phyloP scores from a whole-genome alignment of 148 eudicot species.

The Agrostemma githago region DNA sequence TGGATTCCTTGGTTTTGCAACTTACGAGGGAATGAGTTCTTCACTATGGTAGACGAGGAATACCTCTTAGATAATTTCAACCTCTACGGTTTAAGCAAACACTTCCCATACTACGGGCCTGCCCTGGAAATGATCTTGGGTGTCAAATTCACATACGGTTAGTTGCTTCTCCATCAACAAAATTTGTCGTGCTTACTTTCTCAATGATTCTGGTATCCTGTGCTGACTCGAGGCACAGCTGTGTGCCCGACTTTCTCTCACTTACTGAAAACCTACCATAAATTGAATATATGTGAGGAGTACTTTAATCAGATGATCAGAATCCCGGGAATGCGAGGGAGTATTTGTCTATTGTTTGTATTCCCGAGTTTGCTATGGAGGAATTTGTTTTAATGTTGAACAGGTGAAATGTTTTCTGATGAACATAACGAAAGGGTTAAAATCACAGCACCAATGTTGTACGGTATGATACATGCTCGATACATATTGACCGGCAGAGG shows the following conservation, averaged over 20 bases:
- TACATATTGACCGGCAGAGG: constrained; percentile 76
- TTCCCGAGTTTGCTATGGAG: neutral
- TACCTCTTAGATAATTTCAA: constrained; percentile 76
- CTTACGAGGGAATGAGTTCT: constrained; percentile 68
- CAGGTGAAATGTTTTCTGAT: constrained; percentile 77
- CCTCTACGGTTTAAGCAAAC: constrained; percentile 68
- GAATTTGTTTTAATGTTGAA: constrained; percentile 16
- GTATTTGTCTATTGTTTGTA: neutral
- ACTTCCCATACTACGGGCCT: constrained; percentile 68
- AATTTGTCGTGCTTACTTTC: neutral
- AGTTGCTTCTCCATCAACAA: constrained; percentile 10
- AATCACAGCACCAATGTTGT: constrained; percentile 76
- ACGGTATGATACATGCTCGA: constrained; percentile 70
- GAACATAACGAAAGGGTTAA: constrained; percentile 77
- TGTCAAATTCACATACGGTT: constrained; percentile 69
- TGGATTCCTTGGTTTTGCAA: constrained; percentile 86
- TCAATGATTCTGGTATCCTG: neutral
- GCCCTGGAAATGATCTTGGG: constrained; percentile 68
- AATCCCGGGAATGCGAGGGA: too few species aligned
- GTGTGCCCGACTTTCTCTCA: too few species aligned
- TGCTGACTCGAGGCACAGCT: too few species aligned
- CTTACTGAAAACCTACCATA: too few species aligned
- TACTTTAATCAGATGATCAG: too few species aligned
- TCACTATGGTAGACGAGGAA: constrained; percentile 74
- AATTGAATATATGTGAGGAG: too few species aligned